Conservation (phyloP, 306 rosid species). For the Comarum palustre region DNA sequence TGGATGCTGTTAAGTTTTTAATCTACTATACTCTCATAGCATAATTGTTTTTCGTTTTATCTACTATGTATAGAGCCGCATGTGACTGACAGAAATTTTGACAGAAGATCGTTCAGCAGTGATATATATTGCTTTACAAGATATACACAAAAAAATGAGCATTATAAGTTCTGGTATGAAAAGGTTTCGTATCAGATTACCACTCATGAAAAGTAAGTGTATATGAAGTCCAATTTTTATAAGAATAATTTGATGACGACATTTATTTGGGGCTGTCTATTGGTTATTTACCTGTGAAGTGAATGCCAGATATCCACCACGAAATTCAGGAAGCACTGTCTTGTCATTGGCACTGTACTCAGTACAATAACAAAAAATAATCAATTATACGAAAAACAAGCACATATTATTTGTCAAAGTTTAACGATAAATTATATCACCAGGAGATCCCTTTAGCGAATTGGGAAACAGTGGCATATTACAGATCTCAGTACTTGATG, state of each 20-base stretch:
- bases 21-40: neutral
- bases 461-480: neutral
- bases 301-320: constrained; percentile 91
- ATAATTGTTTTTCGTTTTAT: constrained; percentile 14
- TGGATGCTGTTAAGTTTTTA: constrained; percentile 25
- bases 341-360: constrained; percentile 67
- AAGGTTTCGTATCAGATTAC: neutral
- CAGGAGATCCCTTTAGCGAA: neutral
- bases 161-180: neutral
- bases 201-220: neutral
- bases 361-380: constrained; percentile 6
- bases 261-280: neutral
- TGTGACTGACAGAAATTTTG: neutral
- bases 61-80: neutral
- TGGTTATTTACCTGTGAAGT: constrained; percentile 52
- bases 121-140: neutral
- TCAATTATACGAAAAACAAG: neutral
- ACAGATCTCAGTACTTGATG: neutral
- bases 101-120: neutral
- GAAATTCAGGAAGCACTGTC: constrained; percentile 59
- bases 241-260: neutral
- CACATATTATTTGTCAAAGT: neutral
- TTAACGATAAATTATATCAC: neutral
- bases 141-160: neutral
- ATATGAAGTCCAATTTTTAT: neutral